phyloP scores from a whole-genome alignment of 2,329 filamentous ascomycete species.

The Leptographium radiaticola region DNA sequence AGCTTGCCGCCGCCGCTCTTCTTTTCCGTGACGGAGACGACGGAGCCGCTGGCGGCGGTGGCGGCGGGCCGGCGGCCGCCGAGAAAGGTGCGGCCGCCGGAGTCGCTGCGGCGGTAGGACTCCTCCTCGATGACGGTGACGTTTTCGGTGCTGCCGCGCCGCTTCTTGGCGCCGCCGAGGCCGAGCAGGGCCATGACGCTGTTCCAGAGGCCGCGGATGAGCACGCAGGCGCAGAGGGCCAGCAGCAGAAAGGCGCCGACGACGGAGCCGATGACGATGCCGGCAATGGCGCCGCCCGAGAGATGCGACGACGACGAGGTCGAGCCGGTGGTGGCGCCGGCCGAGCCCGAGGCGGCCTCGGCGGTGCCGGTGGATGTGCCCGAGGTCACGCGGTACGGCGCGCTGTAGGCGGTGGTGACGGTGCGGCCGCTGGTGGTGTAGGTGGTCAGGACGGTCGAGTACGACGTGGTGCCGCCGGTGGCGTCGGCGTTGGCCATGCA shows the following conservation, averaged over 20 bases:
- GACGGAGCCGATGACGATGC: constrained; percentile 65
- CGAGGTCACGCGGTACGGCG: constrained; percentile 38
- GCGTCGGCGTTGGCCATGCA: constrained; percentile 38
- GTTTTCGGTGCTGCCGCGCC: constrained; percentile 30
- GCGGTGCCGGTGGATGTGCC: constrained; percentile 38
- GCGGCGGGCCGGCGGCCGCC: constrained; percentile 24
- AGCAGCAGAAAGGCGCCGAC: constrained; percentile 53
- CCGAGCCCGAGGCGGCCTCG: constrained; percentile 34
- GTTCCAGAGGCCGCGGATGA: constrained; percentile 48
- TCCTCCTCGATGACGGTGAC: constrained; percentile 43
- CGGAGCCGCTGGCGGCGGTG: constrained; percentile 22
- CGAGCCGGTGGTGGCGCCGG: constrained; percentile 18
- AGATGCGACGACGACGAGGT: constrained; percentile 31
- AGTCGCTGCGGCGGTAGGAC: constrained; percentile 38
- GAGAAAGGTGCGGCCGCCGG: constrained; percentile 44
- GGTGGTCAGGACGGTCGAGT: constrained; percentile 24
- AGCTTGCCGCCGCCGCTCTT: constrained; percentile 35
- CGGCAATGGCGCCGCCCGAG: constrained; percentile 63
- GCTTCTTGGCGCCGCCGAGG: constrained; percentile 34
- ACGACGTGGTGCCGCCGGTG: constrained; percentile 16
- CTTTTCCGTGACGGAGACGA: constrained; percentile 30
- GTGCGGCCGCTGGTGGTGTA: constrained; percentile 23
- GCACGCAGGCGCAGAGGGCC: constrained; percentile 64
- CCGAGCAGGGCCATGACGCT: constrained; percentile 48
- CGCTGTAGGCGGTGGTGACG: constrained; percentile 41